Base-by-base conservation (phyloP, 2,329 filamentous ascomycete genomes). In the Mycosphaerella sp. region DNA sequence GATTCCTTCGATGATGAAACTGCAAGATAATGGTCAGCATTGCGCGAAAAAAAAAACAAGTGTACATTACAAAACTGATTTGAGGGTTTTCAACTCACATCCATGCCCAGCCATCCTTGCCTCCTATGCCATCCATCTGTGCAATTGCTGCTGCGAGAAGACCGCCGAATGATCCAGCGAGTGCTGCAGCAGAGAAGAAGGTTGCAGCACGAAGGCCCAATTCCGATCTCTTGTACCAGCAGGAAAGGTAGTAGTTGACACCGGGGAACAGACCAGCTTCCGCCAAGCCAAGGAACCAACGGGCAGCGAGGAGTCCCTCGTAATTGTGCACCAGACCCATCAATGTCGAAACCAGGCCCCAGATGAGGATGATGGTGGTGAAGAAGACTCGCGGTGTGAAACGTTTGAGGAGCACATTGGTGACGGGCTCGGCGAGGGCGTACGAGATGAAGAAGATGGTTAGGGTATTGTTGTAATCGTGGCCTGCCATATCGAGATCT, bases 391-490 rank as follows among this genome's bases (percentile, higher is more conserved):
- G 87, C 0, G 89, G 90, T 1, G 82, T 79, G 58, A 89, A 57
- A 88, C 72, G 21, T 78, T 93, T 95, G 53, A 95, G 80, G 21
- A 95, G 70, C 43, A 93, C 76, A 67, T 95, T 93, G 57, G 87
- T 90, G 45, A 90, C 64, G 0, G 84, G 83, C 69, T 93, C 89
- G 59, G 89, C 90, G 29, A 90, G 71, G 1, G 87, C 79, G 68
- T 95, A 95, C 0, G 86, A 89, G 50, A 95, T 78, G 73, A 95
- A 95, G 74, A 95, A 95, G 63, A 95, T 85, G 34, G 86, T 87
- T 7, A 95, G 76, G 0, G 84, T 80, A 23, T 80, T 76, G 69
- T 91, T 91, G 73, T 90, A 95, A 66, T 86, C 76, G 5, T 75
- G 71, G 2, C 79, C 76, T 0, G 77, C 78, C 75, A 93, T 80